phyloP scores from a whole-genome alignment of 805 yeast species.

The Kazachstania taianensis region DNA sequence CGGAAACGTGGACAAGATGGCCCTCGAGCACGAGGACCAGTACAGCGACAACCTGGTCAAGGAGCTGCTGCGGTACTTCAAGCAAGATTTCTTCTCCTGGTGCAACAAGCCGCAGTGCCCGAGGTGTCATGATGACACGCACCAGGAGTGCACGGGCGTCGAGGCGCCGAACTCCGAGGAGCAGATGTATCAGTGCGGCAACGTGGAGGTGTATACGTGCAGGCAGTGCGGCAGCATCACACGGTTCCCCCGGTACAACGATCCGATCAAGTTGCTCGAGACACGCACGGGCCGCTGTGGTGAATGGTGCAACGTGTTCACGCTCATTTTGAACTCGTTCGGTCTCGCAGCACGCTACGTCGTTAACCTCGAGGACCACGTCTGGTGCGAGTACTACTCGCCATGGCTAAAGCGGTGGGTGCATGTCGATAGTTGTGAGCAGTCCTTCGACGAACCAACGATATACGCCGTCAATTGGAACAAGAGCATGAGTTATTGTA shows the following conservation, averaged over 20 bases:
- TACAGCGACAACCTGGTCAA: conserved; percentile 49
- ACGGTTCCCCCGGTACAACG: conserved; percentile 71
- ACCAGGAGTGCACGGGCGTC: conserved; percentile 31
- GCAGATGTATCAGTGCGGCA: conserved; percentile 37
- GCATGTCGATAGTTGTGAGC: conserved; percentile 84
- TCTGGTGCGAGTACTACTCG: conserved; percentile 89
- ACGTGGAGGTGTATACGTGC: conserved; percentile 60
- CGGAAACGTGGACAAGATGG: conserved; percentile 46
- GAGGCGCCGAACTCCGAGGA: conserved; percentile 39
- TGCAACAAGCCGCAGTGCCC: conserved; percentile 59
- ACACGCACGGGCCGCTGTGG: conserved; percentile 80
- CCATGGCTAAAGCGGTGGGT: conserved; percentile 56
- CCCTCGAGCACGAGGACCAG: conserved; percentile 23
- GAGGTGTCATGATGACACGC: conserved; percentile 35
- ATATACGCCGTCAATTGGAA: conserved; percentile 84
- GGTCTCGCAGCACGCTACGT: conserved; percentile 59
- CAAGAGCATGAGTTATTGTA: conserved; percentile 79
- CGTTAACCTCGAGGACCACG: conserved; percentile 91
- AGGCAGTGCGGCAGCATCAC: conserved; percentile 35
- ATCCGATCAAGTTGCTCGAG: conserved; percentile 49
- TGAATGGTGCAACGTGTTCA: conserved; percentile 86
- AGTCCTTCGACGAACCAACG: conserved; percentile 69
- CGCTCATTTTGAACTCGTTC: conserved; percentile 56
- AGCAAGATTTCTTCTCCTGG: conserved; percentile 76
- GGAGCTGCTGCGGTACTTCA: conserved; percentile 59